Base-by-base conservation (phyloP, 2,329 filamentous ascomycete species). In the Xylariaceae sp. region DNA sequence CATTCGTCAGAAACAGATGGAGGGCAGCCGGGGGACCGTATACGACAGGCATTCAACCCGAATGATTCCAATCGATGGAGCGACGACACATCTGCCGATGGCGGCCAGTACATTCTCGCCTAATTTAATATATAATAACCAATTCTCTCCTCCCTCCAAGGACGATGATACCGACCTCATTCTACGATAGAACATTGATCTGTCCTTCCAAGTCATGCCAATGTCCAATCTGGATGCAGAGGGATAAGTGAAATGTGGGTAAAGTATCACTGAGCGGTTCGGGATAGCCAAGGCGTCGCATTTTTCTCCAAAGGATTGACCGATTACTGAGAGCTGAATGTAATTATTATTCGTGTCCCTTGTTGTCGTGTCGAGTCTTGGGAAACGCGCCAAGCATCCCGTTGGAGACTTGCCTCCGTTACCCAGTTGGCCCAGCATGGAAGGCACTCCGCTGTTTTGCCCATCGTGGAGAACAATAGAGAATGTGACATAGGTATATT, bases 71-170 rank as follows among this genome's bases (percentile, higher is more conserved):
- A 19, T 19, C 19, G 19, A 19, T 19, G 19, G 19, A 19, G 19
- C 19, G 19, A 19, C 19, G 19, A 19, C 19, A 19, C 19, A 19
- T 19, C 19, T 19, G 19, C 19, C 19, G 19, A 19, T 19, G 19
- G 19, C 19, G 19, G 19, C 19, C 19, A 19, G 19, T 19, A 19
- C 4, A 32, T 43, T 55, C 44, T 19, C 54, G 50, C 50, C 56
- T 56, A 56, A 54, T 54, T 56, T 50, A 35, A 56, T 40, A 56
- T 56, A 30, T 56, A 54, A 44, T 37, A 37, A 11, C 35, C 35
- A 11, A 19, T 19, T 19, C 9, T 6, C 2, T 7, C 7, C 29
- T 9, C 34, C 44, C 31, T 50, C 54, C 47, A 34, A 7, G 12
- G 31, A 29, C 8, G 34, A 51, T 26, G 46, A 34, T 29, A 29